Conservation (phyloP, 805 yeast genomes). For the Teunomyces panamensis region DNA sequence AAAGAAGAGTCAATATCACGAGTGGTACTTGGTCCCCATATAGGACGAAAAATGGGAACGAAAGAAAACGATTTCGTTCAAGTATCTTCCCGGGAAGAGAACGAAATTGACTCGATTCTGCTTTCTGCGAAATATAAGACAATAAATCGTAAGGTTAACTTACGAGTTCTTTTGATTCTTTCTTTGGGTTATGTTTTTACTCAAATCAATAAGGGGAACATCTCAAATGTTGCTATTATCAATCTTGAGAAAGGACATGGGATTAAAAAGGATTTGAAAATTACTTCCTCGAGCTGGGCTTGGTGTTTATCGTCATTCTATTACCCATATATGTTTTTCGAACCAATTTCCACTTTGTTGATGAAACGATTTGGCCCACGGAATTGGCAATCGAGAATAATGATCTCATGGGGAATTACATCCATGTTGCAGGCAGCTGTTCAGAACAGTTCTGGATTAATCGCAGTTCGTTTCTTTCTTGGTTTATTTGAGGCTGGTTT, state of each 20-base stretch:
- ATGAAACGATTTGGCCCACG: background rate
- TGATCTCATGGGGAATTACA: background rate
- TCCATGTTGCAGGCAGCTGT: background rate
- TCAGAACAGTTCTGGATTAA: background rate
- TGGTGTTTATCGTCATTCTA: background rate
- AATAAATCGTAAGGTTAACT: background rate
- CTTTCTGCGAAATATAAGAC: background rate
- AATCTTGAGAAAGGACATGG: background rate
- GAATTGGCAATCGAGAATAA: background rate
- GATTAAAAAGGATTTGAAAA: background rate
- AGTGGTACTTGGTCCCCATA: too few species aligned
- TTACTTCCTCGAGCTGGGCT: background rate
- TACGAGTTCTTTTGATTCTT: background rate
- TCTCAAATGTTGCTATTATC: background rate
- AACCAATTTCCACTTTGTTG: background rate
- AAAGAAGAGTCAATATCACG: too few species aligned
- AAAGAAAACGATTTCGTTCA: background rate
- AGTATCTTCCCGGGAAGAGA: background rate
- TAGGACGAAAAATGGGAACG: background rate
- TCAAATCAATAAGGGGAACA: background rate
- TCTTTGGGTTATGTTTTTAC: background rate
- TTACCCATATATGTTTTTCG: background rate
- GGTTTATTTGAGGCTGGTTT: background rate
- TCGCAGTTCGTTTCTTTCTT: background rate
- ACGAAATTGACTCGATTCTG: background rate